phyloP scores from a whole-genome alignment of 768 basidiomycete species.

The Lentinula aciculospora region DNA sequence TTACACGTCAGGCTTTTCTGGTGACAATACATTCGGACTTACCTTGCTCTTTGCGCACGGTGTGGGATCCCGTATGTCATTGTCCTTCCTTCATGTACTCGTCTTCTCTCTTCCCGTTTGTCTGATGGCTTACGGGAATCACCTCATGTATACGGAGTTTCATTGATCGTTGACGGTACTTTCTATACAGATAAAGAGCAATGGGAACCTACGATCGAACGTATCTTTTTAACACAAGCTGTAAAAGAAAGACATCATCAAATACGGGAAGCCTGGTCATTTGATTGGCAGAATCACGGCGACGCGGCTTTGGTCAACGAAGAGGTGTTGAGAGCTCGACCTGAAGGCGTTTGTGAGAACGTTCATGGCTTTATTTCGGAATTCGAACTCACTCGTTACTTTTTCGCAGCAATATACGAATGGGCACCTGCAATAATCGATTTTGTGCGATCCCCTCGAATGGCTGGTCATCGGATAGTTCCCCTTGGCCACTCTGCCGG shows the following conservation, averaged over 20 bases:
- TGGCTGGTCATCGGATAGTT: conserved; percentile 16
- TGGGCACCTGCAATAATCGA: conserved; percentile 18
- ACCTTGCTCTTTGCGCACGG: conserved; percentile 45
- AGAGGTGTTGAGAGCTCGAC: conserved; percentile 14
- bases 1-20: conserved; percentile 25
- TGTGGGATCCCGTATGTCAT: conserved; percentile 37
- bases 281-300: conserved; percentile 36
- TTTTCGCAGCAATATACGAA: conserved; percentile 14
- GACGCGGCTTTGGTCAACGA: conserved; percentile 29
- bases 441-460: conserved; percentile 13
- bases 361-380: neutral
- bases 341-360: conserved; percentile 15
- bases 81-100: neutral
- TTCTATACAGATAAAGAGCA: conserved; percentile 42
- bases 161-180: neutral
- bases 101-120: neutral
- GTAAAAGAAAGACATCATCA: conserved; percentile 13
- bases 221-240: conserved; percentile 25
- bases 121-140: neutral
- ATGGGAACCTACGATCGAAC: conserved; percentile 44
- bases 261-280: conserved; percentile 34
- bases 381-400: neutral
- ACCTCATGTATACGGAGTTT: neutral
- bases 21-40: conserved; percentile 25
- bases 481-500: conserved; percentile 21